Conservation (phyloP, 805 yeast species). For the Cyberlindnera misumaiensis region DNA sequence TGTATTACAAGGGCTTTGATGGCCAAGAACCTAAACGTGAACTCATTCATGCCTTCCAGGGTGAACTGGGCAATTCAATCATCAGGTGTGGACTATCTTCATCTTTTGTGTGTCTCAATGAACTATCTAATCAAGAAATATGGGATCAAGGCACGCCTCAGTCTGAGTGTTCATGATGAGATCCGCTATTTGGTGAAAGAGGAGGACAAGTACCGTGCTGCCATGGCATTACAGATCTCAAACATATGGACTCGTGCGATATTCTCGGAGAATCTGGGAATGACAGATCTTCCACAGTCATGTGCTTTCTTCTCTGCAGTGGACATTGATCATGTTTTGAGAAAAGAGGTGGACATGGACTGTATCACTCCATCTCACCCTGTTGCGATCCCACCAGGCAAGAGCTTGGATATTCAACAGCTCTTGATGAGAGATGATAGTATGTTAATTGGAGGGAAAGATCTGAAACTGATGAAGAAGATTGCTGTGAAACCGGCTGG, state of each 20-base stretch:
- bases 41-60: slow-evolving; percentile 76
- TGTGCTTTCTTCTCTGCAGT: slow-evolving; percentile 95
- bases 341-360: slow-evolving; percentile 90
- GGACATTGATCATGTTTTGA: slow-evolving; percentile 78
- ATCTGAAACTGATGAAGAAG: slow-evolving; percentile 4
- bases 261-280: slow-evolving; percentile 89
- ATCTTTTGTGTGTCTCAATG: slow-evolving; percentile 79
- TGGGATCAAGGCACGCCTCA: slow-evolving; percentile 64
- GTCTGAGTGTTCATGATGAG: slow-evolving; percentile 93
- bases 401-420: slow-evolving; percentile 53
- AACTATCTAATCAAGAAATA: slow-evolving; percentile 65
- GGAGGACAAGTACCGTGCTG: slow-evolving; percentile 68
- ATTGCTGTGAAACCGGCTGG: slow-evolving; percentile 2
- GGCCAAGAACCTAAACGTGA: slow-evolving; percentile 54
- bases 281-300: slow-evolving; percentile 83
- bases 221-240: slow-evolving; percentile 78
- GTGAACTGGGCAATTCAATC: slow-evolving; percentile 98
- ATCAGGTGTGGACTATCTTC: slow-evolving; percentile 95
- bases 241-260: slow-evolving; percentile 95
- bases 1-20: slow-evolving; percentile 83
- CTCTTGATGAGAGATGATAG: slow-evolving; percentile 37
- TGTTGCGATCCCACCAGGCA: slow-evolving; percentile 68
- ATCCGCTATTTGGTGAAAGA: slow-evolving; percentile 72
- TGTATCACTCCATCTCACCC: slow-evolving; percentile 90
- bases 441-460: slow-evolving; percentile 12